Evolutionary conservation across 306 rosid genomes (phyloP), one percentile per base, ranked within the genome.

Genomic region (Adenanthera pavonina): DNA sequence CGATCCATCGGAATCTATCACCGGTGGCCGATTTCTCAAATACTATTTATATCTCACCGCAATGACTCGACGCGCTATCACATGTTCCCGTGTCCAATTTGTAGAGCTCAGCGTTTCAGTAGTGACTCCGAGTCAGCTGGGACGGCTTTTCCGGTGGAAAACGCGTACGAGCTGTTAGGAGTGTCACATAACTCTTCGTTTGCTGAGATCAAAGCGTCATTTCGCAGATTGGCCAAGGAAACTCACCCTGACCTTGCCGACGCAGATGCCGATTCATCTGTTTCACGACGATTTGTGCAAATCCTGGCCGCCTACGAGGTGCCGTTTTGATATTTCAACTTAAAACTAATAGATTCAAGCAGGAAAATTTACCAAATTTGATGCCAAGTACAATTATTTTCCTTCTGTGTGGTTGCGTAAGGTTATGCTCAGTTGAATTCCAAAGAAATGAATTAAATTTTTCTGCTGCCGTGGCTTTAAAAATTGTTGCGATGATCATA

Each of bases 281-380:
- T 87, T n/a, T 88, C 94, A 20, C 80, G 77, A 79, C 91, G 94
- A 44, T 95, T 95, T 74, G 95, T 95, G 66, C 95, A 88, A 91
- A 92, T 92, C 60, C 95, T 92, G 0, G 95, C 98, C 20, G 98
- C 98, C 25, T 95, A 92, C n/a, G 97, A 95, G 97, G 98, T 91
- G 72, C 69, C 51, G 1, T 47, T 59, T 19, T 17, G 35, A 44
- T 19, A 16, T 46, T 75, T 56, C 67, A 36, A 71, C 16, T 69
- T n/a, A 72, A 40, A 38, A 54, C 68, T 56, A 6, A 40, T 74
- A 2, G 33, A 74, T 74, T 74, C 16, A 3, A 19, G 48, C 20
- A 0, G 53, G n/a, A 19, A 54, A 54, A 56, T 9, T 40, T n/a
- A 5, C 25, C 20, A 11, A 74, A 38, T 16, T 38, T 3, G 11